These are phyloP conservation scores for Fomitopsis pinicola DNA, from an alignment of 1,284 basidiomycete species.

Conservation along the genomic window DNA sequence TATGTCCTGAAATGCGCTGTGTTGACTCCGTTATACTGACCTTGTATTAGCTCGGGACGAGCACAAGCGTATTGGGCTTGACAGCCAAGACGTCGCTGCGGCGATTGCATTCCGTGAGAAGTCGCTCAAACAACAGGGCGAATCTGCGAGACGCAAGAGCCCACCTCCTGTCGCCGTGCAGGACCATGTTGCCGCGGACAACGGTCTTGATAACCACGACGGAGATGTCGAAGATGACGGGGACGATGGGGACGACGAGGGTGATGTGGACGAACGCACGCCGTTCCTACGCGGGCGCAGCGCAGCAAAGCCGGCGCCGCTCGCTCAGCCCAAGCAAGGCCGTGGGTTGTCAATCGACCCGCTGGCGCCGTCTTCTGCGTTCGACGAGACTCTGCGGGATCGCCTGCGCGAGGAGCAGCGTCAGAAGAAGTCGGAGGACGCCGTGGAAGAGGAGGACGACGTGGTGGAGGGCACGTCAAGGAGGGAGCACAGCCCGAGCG, in stretches of 20 bases:
- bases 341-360: conserved; percentile 75
- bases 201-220: conserved; percentile 22
- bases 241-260: conserved; percentile 29
- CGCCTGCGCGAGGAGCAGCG: conserved; percentile 41
- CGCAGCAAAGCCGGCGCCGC: conserved; percentile 10
- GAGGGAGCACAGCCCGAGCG: conserved; percentile 27
- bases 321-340: conserved; percentile 23
- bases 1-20: conserved; percentile 4
- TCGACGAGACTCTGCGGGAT: conserved; percentile 76
- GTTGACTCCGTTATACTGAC: background rate
- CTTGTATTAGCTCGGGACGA: conserved; percentile 59
- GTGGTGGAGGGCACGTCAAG: conserved; percentile 32
- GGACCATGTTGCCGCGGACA: conserved; percentile 11
- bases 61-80: conserved; percentile 72
- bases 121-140: conserved; percentile 54
- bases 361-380: conserved; percentile 73
- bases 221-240: conserved; percentile 13
- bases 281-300: conserved; percentile 32
- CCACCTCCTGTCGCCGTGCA: conserved; percentile 7
- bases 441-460: conserved; percentile 27
- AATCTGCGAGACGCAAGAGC: conserved; percentile 13
- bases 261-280: conserved; percentile 37
- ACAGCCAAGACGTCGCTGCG: conserved; percentile 65
- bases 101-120: conserved; percentile 82
- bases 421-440: conserved; percentile 19